Evolutionary conservation across 2,329 filamentous ascomycete species (phyloP), one percentile per base, ranked within the genome.

Genomic region (Aciculosporium take): DNA sequence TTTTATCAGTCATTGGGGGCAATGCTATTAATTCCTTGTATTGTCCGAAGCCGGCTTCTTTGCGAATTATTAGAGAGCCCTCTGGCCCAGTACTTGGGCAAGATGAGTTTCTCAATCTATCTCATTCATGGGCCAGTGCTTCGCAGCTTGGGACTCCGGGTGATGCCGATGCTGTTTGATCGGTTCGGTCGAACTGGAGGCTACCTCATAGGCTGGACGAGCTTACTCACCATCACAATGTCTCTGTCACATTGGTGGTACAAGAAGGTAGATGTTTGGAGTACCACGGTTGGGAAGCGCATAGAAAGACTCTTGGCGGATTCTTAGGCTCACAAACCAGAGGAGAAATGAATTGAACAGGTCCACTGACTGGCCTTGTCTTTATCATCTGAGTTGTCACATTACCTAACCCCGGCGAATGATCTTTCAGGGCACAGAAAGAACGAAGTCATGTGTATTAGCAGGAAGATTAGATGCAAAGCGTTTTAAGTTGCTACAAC

Each of bases 71-170:
- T 64, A 3, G 61, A 64, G 38, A 49, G 50, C 5, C 47, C 43
- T 0, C 25, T 53, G 5, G 50, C 60, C 9, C 62, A 64, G 43
- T 63, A 65, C 36, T 52, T 65, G 0, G 62, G 62, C 10, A 55
- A 51, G 36, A 51, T 65, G 43, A 64, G 60, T 45, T 65, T 64
- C 51, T 62, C 60, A 1, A 48, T 65, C n/a, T 65, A 65, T 43
- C 59, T 65, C 4, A 51, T 65, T 5, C 62, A 65, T 50, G 77
- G 76, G 0, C 76, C 76, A 0, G 57, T 82, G 1, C 55, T 81
- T 4, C 72, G 68, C 62, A 65, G 65, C 2, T 45, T 81, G 4
- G 77, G 76, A 30, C 76, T 83, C 53, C 65, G 78, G 45, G 37
- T 84, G 33, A 64, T 65, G 61, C 62, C 62, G 5, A 48, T 60